Percentiles rank a stretch among this genome's conserved stretches.
These are phyloP conservation scores for Lizonia empirigonia DNA, from an alignment of 2,329 filamentous ascomycete genomes.

Conservation along the genomic window DNA sequence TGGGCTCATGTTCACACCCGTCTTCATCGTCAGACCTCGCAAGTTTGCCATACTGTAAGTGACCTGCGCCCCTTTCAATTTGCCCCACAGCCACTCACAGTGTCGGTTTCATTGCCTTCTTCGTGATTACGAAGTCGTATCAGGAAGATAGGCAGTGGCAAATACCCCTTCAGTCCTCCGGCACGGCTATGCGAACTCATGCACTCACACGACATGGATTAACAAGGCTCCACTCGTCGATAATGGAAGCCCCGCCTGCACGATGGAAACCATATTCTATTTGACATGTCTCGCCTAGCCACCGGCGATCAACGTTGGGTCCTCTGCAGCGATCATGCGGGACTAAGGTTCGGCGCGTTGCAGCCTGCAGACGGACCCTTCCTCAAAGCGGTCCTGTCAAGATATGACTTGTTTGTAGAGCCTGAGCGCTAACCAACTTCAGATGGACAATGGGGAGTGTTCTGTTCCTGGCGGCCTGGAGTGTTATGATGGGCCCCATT, in stretches of 20 bases:
- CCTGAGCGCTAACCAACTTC: constrained; percentile 48
- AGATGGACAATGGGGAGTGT: constrained; percentile 95
- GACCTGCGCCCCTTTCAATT: constrained; percentile 19
- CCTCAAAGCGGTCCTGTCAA: constrained; percentile 37
- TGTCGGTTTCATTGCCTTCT: constrained; percentile 26
- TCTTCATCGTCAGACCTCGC: constrained; percentile 77
- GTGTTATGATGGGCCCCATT: constrained; percentile 89
- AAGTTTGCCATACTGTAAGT: constrained; percentile 99
- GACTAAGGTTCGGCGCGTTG: constrained; percentile 47
- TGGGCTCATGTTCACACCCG: constrained; percentile 74
- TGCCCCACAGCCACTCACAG: constrained; percentile 22
- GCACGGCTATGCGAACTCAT: constrained; percentile 42
- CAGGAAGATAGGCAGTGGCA: constrained; percentile 36
- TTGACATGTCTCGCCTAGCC: constrained; percentile 44
- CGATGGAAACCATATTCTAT: constrained; percentile 1
- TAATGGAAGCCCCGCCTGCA: constrained; percentile 3
- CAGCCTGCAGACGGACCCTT: constrained; percentile 39
- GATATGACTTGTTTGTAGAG: constrained; percentile 34
- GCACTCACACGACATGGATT: constrained; percentile 18
- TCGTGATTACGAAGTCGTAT: constrained; percentile 20
- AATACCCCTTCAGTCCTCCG: constrained; percentile 32
- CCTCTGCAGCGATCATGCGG: constrained; percentile 50
- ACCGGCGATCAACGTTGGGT: constrained; percentile 42
- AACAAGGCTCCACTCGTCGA: constrained; percentile 17
- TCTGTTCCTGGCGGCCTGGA: constrained; percentile 90